Conservation (phyloP, 768 basidiomycete species). For the Mycena rosella region DNA sequence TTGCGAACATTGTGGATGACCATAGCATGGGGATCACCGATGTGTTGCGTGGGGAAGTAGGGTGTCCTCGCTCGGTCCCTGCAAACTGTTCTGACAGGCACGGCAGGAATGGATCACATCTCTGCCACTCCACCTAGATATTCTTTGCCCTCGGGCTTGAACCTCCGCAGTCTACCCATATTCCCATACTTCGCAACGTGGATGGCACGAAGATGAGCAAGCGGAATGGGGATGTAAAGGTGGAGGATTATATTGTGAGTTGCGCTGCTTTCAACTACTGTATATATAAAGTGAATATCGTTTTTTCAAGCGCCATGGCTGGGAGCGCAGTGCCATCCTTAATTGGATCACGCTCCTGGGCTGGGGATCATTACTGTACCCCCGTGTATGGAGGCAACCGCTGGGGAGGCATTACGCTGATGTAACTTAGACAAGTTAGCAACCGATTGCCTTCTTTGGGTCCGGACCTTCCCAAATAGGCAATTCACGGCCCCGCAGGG, state of each 20-base stretch:
- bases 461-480: too few relatives aligned
- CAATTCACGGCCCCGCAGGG: too few relatives aligned
- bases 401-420: too few relatives aligned
- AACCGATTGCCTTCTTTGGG: too few relatives aligned
- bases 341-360: slow-evolving; percentile 98
- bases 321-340: slow-evolving; percentile 89
- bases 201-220: slow-evolving; percentile 97
- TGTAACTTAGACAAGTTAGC: too few relatives aligned
- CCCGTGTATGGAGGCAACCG: too few relatives aligned
- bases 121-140: slow-evolving; percentile 92
- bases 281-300: neutral
- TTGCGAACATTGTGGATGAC: slow-evolving; percentile 97
- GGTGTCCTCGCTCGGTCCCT: slow-evolving; percentile 26
- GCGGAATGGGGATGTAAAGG: slow-evolving; percentile 89
- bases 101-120: slow-evolving; percentile 96
- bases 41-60: slow-evolving; percentile 92
- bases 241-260: slow-evolving; percentile 87
- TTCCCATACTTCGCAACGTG: slow-evolving; percentile 90
- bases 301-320: slow-evolving; percentile 77
- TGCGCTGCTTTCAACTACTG: neutral
- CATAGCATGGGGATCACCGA: slow-evolving; percentile 97
- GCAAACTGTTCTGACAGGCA: neutral
- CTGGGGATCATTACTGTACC: slow-evolving; percentile 88
- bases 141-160: slow-evolving; percentile 81
- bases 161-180: slow-evolving; percentile 89